Evolutionary conservation across 2,329 filamentous ascomycete species (phyloP).

Genomic region (Graphilbum fragrans): DNA sequence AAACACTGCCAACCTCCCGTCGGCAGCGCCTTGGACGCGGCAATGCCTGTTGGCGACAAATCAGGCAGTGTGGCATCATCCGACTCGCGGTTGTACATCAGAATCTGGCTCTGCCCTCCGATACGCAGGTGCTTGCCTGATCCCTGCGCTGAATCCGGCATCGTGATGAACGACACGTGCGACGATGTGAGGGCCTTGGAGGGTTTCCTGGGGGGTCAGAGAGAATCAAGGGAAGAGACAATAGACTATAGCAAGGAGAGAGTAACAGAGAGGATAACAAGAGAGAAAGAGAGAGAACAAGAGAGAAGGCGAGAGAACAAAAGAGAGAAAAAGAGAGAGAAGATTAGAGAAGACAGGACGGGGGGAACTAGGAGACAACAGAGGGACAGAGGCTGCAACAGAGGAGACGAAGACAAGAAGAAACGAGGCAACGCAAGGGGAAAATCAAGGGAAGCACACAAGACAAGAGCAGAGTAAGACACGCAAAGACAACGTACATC

Average conservation of each 20-base stretch:
- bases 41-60: slow-evolving; percentile 46
- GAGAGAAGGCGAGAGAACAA: background rate
- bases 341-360: background rate
- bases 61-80: slow-evolving; percentile 52
- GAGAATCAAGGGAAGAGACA: background rate
- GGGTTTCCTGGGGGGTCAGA: background rate
- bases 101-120: slow-evolving; percentile 21
- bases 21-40: slow-evolving; percentile 36
- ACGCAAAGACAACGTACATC: no score
- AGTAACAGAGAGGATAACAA: background rate
- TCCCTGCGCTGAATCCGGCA: slow-evolving; percentile 46
- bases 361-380: background rate
- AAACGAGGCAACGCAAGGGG: background rate
- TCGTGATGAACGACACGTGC: slow-evolving; percentile 52
- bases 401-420: no score
- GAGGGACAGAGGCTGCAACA: no score
- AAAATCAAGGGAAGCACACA: background rate
- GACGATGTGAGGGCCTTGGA: slow-evolving; percentile 42
- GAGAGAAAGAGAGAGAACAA: background rate
- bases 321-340: background rate
- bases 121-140: slow-evolving; percentile 37
- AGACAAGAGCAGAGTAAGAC: background rate
- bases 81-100: slow-evolving; percentile 53
- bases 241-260: background rate
- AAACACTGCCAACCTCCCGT: slow-evolving; percentile 44